A percentile compares a stretch with the other conserved stretches of the same genome.
Conservation (phyloP, 768 basidiomycete species). For the Lentinula detonsa region DNA sequence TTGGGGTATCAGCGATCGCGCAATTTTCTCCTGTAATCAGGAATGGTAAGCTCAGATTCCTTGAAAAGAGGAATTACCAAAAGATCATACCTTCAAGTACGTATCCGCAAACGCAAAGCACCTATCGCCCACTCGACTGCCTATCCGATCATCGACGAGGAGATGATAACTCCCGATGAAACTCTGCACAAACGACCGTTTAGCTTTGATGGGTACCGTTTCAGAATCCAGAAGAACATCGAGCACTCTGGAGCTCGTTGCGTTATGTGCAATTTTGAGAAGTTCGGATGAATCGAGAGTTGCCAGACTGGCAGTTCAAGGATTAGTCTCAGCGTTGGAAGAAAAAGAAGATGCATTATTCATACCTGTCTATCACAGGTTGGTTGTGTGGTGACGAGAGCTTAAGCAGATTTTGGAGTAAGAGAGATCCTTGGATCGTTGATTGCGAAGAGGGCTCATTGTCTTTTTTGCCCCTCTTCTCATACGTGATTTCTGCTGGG, state of each 20-base stretch:
- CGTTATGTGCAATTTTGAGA: conserved; percentile 42
- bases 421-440: conserved; percentile 77
- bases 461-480: conserved; percentile 13
- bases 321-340: conserved; percentile 7
- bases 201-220: conserved; percentile 55
- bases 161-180: conserved; percentile 75
- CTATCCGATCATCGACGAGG: conserved; percentile 86
- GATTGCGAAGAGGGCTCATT: conserved; percentile 43
- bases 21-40: conserved; percentile 78
- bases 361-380: conserved; percentile 63
- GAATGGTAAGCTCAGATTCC: conserved; percentile 5
- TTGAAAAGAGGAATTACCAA: not conserved
- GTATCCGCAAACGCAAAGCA: conserved; percentile 91
- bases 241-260: conserved; percentile 71
- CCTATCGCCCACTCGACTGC: conserved; percentile 85
- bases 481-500: conserved; percentile 10
- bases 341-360: not conserved
- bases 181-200: conserved; percentile 64
- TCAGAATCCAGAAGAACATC: conserved; percentile 72
- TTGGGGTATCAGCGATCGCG: conserved; percentile 66
- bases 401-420: conserved; percentile 78
- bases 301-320: conserved; percentile 39
- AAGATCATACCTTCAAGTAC: conserved; percentile 68
- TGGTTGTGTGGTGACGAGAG: conserved; percentile 63
- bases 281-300: conserved; percentile 54